These are phyloP conservation scores for Hypoxylon sp. DNA, from an alignment of 2,329 filamentous ascomycete species.

Conservation along the genomic window DNA sequence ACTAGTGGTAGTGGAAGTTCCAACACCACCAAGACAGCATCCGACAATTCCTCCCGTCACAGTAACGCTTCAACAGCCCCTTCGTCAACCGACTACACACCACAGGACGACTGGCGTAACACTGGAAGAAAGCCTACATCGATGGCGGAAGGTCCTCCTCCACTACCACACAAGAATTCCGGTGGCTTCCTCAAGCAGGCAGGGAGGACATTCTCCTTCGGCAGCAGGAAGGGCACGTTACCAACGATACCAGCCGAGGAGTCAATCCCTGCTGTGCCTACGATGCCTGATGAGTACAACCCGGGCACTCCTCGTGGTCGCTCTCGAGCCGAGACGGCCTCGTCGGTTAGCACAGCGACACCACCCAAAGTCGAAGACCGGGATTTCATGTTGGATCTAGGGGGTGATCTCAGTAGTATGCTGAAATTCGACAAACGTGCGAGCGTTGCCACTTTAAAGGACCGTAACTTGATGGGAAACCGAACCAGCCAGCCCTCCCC, in stretches of 20 bases:
- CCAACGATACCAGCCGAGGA: constrained; percentile 58
- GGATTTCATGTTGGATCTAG: constrained; percentile 66
- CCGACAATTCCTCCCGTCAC: constrained; percentile 73
- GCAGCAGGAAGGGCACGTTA: constrained; percentile 65
- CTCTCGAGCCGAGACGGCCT: constrained; percentile 66
- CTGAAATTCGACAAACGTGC: constrained; percentile 70
- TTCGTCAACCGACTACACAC: constrained; percentile 66
- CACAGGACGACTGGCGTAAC: constrained; percentile 60
- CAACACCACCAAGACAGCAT: constrained; percentile 72
- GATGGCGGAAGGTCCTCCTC: constrained; percentile 58
- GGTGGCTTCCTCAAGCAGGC: constrained; percentile 69
- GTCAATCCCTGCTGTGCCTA: constrained; percentile 58
- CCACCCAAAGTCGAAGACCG: constrained; percentile 64
- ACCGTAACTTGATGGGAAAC: constrained; percentile 64
- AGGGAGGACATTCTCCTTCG: constrained; percentile 73
- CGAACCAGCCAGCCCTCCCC: constrained; percentile 64
- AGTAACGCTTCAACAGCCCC: constrained; percentile 74
- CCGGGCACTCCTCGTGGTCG: constrained; percentile 56
- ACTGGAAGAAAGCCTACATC: constrained; percentile 56
- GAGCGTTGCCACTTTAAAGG: constrained; percentile 64
- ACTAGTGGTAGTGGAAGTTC: constrained; percentile 71
- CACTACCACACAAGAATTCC: constrained; percentile 64
- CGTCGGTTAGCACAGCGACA: constrained; percentile 68
- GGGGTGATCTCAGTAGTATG: constrained; percentile 72
- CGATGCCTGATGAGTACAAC: constrained; percentile 43